Percentiles rank a stretch among this genome's conserved stretches.
phyloP scores from a whole-genome alignment of 306 rosid genomes.

The Sesbania bispinosa region DNA sequence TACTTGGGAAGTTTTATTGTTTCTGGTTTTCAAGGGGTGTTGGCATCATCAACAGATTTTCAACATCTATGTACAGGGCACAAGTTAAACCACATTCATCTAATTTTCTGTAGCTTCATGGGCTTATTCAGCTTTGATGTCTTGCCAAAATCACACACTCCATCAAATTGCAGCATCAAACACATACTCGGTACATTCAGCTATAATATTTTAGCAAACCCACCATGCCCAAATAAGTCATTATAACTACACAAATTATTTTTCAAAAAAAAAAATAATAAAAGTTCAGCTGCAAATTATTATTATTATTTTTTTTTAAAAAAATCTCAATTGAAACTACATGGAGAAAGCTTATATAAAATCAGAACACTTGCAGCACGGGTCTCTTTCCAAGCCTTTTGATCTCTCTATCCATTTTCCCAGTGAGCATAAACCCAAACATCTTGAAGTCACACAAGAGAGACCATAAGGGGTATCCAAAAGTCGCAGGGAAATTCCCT shows the following conservation, averaged over 20 bases:
- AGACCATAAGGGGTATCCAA: constrained; percentile 81
- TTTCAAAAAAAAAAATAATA: background rate
- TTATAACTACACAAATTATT: background rate
- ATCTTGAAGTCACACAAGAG: constrained; percentile 68
- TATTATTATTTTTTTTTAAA: background rate
- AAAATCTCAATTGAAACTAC: background rate
- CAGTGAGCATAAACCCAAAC: constrained; percentile 78
- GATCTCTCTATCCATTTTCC: constrained; percentile 82
- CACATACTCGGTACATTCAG: background rate
- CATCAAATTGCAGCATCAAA: background rate
- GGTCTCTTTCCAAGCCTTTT: constrained; percentile 90
- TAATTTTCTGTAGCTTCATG: background rate
- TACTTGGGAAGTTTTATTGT: background rate
- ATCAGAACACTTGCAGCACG: constrained; percentile 51
- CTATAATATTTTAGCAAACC: background rate
- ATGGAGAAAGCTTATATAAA: background rate
- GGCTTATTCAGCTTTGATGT: background rate
- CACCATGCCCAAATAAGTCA: background rate
- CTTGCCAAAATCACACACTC: background rate
- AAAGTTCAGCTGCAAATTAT: background rate
- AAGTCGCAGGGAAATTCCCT: constrained; percentile 61
- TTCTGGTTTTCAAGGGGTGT: background rate
- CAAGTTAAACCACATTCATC: background rate
- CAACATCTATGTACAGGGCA: background rate
- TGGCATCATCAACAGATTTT: background rate